A percentile compares a stretch with the other conserved stretches of the same genome.
Conservation (phyloP, 106 monocot species). For the Acanthochlamys bracteata region DNA sequence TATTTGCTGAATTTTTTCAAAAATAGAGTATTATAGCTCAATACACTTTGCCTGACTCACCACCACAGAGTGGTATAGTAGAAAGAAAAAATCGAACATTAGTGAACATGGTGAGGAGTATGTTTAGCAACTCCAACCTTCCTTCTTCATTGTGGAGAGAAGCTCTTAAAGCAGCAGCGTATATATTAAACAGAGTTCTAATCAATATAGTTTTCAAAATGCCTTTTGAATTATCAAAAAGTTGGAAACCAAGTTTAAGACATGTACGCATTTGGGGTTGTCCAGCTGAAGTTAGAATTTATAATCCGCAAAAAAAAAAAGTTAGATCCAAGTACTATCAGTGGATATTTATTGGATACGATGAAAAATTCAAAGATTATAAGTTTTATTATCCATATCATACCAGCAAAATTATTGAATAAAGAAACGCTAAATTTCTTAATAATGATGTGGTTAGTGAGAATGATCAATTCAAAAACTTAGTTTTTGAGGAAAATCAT, state of each 20-base stretch:
- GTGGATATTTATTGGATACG: background rate
- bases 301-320: constrained; percentile 9
- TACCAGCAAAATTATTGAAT: constrained; percentile 1
- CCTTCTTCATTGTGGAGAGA: background rate
- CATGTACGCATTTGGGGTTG: constrained; percentile 9
- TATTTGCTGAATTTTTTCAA: background rate
- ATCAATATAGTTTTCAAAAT: constrained; percentile 2
- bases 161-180: background rate
- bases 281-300: background rate
- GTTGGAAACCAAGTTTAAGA: constrained; percentile 2
- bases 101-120: constrained; percentile 6
- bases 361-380: background rate
- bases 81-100: constrained; percentile 4
- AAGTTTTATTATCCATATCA: constrained; percentile 5
- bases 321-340: background rate
- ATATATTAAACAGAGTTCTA: constrained; percentile 2
- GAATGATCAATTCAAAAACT: background rate
- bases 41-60: background rate
- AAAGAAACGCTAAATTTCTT: background rate
- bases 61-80: background rate
- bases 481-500: background rate
- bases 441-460: background rate
- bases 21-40: background rate
- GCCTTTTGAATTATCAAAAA: background rate
- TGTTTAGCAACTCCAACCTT: background rate